Base-by-base conservation (phyloP, 805 yeast species). In the Saitoella complicata region DNA sequence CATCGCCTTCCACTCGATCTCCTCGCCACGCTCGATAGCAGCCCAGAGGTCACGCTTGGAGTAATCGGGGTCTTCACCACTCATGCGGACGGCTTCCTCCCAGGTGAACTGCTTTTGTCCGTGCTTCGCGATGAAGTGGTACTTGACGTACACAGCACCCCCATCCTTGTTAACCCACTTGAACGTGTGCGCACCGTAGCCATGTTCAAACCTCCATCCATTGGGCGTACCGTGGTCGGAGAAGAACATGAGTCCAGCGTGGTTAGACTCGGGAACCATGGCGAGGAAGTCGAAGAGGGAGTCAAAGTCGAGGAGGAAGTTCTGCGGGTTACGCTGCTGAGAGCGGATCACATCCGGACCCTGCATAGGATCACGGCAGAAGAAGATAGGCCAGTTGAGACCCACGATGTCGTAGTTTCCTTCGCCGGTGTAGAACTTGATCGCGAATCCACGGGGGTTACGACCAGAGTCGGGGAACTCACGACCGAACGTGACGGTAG, bases 401-500 rank as follows among this genome's bases (percentile, higher is more conserved):
- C 73, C 75, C 13, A 77, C 84, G 79, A 80, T 76, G 64, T 77
- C 84, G 54, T 74, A 61, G 60, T 70, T 73, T 44, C 84, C 84
- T 56, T 75, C 77, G 49, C 75, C 79, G 12, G 83, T 77, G 64
- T 73, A 73, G 50, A 77, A 64, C 61, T 78, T 78, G 39, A 73
- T 72, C 10, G 80, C 64, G 58, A 76, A 78, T 3, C 84, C 84
- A 56, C 83, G 70, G 39, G 83, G 83, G 55, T 77, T 83, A 57
- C 84, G 71, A 11, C 72, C 75, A 21, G 78, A 64, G 53, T 77
- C 84, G 7, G 82, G 71, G 37, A 79, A 67, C 42, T 81, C 84
- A 53, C 62, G 63, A 60, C 78, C 83, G 42, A 82, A 82, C 49
- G 80, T 82, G 34, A 77, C 84, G 13, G 82, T 76, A 42, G 79